Evolutionary conservation across 768 basidiomycete species (phyloP), one percentile per base, ranked within the genome.

Genomic region (Trametes meyenii): DNA sequence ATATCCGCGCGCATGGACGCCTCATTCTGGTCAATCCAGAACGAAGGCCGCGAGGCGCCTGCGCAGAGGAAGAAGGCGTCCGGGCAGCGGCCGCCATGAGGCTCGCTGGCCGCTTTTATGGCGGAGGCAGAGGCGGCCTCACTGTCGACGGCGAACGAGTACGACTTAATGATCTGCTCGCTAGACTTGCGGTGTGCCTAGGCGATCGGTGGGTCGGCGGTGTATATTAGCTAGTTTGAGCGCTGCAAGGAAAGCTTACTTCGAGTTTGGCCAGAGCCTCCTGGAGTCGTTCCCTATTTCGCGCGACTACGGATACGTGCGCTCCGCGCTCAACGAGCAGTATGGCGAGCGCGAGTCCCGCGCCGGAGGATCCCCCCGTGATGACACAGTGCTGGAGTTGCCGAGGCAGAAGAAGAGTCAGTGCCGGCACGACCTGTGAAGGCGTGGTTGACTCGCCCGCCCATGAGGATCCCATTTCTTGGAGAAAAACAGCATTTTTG

Each of bases 21-120:
- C 62, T 87, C 85, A 0, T 75, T 75, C 78, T 85, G 78, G 53
- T 94, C 91, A n/a, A 93, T 74, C 66, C 92, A 88, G 74, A 88
- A 91, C 64, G 81, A 82, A 0, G 95, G 94, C 26, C 77, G 80
- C 0, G 87, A 71, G 40, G 76, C 78, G 14, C 95, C 95, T 0
- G 94, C 94, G 67, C 92, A 94, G 7, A 86, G 74, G 71, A 96
- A 89, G 36, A 93, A 73, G 1, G 87, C 86, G 55, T 95, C 91
- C 4, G 94, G 94, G 2, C 81, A 81, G 40, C 77, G 72, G 0
- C 86, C 85, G 11, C 74, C 79, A 67, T 85, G 82, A 0, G 81
- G 75, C 2, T 72, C 75, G 53, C 83, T 83, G 0, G 85, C 90
- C 11, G 81, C 78, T 13, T 83, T 77, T 23, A 96, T 73, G 0